Percentiles rank a stretch among this genome's conserved stretches.
phyloP scores from a whole-genome alignment of 176 grass and related monocot genomes.

The Triticum dicoccoides region DNA sequence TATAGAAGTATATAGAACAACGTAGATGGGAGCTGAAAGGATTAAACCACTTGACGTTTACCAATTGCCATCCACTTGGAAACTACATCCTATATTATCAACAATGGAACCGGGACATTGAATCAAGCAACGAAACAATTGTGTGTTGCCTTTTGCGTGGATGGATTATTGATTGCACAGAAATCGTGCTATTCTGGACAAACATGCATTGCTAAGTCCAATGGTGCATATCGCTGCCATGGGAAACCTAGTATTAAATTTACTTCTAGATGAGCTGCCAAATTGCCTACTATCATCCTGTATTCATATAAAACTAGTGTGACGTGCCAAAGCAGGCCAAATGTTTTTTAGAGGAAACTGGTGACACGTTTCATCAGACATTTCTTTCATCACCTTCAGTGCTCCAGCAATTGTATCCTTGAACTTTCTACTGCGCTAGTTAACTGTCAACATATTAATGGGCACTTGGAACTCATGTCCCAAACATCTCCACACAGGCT shows the following conservation, averaged over 20 bases:
- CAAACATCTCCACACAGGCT: background rate
- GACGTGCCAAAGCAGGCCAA: background rate
- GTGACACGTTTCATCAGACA: background rate
- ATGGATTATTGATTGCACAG: background rate
- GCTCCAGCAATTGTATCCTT: background rate
- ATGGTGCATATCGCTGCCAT: background rate
- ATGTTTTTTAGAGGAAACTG: too few relatives aligned
- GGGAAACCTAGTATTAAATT: background rate
- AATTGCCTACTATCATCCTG: background rate
- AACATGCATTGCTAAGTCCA: background rate
- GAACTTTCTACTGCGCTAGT: background rate
- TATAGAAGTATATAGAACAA: background rate
- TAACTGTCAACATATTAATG: background rate
- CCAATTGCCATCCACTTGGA: constrained; percentile 3
- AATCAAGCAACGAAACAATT: background rate
- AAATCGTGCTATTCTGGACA: background rate
- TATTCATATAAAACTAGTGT: background rate
- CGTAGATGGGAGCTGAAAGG: background rate
- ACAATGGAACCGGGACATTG: background rate
- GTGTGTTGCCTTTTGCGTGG: background rate
- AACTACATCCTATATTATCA: background rate
- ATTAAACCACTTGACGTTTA: background rate
- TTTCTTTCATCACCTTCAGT: background rate
- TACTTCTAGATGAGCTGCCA: background rate
- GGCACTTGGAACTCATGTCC: background rate